phyloP scores from a whole-genome alignment of 306 rosid genomes.

The Prunus dulcis region DNA sequence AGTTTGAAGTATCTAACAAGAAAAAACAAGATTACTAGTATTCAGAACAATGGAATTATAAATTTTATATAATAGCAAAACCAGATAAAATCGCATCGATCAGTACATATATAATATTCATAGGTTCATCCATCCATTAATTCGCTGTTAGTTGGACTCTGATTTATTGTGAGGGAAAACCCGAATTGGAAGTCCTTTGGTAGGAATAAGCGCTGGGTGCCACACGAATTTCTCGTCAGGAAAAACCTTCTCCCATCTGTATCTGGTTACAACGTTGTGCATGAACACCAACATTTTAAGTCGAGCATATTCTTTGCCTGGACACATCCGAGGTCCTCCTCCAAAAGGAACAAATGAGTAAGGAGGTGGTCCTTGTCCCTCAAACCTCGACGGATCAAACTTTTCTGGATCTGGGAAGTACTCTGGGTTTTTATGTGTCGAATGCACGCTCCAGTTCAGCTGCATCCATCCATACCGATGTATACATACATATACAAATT shows the following conservation, averaged over 20 bases:
- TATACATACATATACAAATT: neutral
- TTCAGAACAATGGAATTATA: too few species aligned
- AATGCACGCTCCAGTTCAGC: slow-evolving; percentile 10
- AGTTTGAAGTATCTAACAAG: too few species aligned
- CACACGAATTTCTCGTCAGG: neutral
- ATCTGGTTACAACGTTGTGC: slow-evolving; percentile 20
- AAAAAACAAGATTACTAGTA: too few species aligned
- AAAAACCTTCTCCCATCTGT: slow-evolving; percentile 9
- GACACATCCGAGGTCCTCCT: slow-evolving; percentile 29
- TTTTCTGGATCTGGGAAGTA: slow-evolving; percentile 21
- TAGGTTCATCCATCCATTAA: too few species aligned
- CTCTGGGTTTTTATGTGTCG: slow-evolving; percentile 12
- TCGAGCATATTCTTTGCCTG: slow-evolving; percentile 20
- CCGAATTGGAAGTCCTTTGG: slow-evolving; percentile 3
- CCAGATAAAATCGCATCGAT: too few species aligned
- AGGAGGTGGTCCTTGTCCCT: slow-evolving; percentile 20
- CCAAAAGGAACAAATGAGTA: slow-evolving; percentile 25
- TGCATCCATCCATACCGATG: neutral
- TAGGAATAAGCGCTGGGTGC: neutral
- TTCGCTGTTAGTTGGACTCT: too few species aligned
- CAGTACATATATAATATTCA: too few species aligned
- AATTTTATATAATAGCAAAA: too few species aligned
- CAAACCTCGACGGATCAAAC: slow-evolving; percentile 24
- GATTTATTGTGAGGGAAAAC: neutral
- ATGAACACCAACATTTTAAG: slow-evolving; percentile 12